phyloP scores from a whole-genome alignment of 2,329 filamentous ascomycete genomes.

The Verticillium dahliae region DNA sequence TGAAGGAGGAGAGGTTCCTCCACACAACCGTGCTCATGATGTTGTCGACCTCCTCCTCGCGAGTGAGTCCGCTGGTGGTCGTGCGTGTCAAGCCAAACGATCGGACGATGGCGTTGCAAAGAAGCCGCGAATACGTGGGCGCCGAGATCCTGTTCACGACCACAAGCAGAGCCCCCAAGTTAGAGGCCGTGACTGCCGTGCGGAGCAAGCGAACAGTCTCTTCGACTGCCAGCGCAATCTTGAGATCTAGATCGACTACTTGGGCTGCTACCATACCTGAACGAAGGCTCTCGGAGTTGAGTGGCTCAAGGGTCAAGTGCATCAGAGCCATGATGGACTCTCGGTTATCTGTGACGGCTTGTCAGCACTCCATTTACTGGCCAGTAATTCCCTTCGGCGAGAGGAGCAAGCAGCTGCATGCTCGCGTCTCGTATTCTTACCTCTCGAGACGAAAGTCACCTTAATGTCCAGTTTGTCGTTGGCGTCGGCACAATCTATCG shows the following conservation, averaged over 20 bases:
- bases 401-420: neutral
- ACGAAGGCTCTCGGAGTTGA: neutral
- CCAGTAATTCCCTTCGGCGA: neutral
- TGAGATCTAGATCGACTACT: constrained; percentile 4
- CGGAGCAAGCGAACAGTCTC: constrained; percentile 7
- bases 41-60: constrained; percentile 13
- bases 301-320: neutral
- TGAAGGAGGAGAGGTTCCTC: constrained; percentile 15
- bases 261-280: constrained; percentile 6
- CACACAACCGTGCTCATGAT: constrained; percentile 14
- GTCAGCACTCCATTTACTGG: neutral
- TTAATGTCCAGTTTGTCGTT: neutral
- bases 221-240: constrained; percentile 7
- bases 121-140: constrained; percentile 15
- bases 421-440: neutral
- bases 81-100: constrained; percentile 14
- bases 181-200: constrained; percentile 1
- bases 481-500: neutral
- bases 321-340: constrained; percentile 7
- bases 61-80: constrained; percentile 4
- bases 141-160: constrained; percentile 12
- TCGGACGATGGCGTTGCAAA: constrained; percentile 16
- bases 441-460: constrained; percentile 4
- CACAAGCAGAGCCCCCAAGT: neutral
- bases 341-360: constrained; percentile 4